Conservation (phyloP, 2,329 filamentous ascomycete genomes). For the Aspergillus ruber region DNA sequence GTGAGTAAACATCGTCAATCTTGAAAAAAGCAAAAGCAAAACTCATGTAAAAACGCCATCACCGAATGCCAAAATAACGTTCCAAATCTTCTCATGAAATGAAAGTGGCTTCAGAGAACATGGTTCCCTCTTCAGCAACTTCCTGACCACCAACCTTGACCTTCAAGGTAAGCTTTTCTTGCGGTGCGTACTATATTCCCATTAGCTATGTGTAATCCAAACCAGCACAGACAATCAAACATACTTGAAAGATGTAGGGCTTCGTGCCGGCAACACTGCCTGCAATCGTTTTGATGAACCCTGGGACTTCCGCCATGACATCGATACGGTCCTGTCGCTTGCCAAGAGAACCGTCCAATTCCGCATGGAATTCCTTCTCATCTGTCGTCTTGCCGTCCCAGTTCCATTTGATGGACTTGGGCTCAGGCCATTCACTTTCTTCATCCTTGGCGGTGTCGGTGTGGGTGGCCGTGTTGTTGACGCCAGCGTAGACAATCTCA, state of each 20-base stretch:
- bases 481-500: conserved; percentile 69
- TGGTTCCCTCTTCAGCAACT: conserved; percentile 65
- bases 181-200: conserved; percentile 60
- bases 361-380: conserved; percentile 63
- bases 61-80: conserved; percentile 13
- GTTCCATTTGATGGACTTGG: conserved; percentile 63
- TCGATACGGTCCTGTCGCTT: conserved; percentile 75
- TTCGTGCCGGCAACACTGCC: conserved; percentile 82
- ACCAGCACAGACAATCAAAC: conserved; percentile 16
- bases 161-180: conserved; percentile 64
- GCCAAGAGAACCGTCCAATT: conserved; percentile 63
- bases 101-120: conserved; percentile 94
- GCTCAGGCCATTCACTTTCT: conserved; percentile 84
- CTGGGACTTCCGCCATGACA: conserved; percentile 93
- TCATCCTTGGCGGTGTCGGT: conserved; percentile 62
- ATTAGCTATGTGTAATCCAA: conserved; percentile 11
- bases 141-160: conserved; percentile 78
- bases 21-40: conserved; percentile 20
- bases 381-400: conserved; percentile 77
- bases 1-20: conserved; percentile 12
- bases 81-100: conserved; percentile 55
- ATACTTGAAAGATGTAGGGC: conserved; percentile 94
- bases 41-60: conserved; percentile 25
- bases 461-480: conserved; percentile 61
- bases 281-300: conserved; percentile 91